phyloP scores from a whole-genome alignment of 805 yeast genomes.

The Suhomyces canberraensis region DNA sequence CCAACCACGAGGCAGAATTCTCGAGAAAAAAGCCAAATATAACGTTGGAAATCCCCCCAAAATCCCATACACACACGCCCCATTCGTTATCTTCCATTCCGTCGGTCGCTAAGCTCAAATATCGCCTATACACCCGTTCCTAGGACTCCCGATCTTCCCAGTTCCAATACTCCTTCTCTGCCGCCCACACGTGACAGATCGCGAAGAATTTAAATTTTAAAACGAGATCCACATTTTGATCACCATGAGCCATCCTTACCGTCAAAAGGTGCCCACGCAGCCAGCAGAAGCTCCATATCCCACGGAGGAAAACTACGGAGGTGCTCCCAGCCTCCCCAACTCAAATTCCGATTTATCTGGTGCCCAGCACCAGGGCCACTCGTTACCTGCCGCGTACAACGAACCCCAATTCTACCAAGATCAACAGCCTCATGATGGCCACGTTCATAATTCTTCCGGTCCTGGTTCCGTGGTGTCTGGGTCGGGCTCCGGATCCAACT shows the following conservation, averaged over 20 bases:
- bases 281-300: conserved; percentile 12
- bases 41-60: no score
- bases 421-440: background rate
- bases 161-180: background rate
- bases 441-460: background rate
- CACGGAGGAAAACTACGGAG: background rate
- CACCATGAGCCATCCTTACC: conserved; percentile 22
- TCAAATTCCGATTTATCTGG: background rate
- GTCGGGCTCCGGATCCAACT: background rate
- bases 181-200: conserved; percentile 1
- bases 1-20: no score
- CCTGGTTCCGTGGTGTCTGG: background rate
- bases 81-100: no score
- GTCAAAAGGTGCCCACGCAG: conserved; percentile 18
- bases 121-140: no score
- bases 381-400: background rate
- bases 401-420: background rate
- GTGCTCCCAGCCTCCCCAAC: background rate
- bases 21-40: no score
- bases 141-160: background rate
- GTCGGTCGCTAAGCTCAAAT: no score
- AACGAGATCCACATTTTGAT: background rate
- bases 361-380: background rate
- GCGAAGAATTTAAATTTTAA: background rate
- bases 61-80: no score